A percentile compares a stretch with the other conserved stretches of the same genome.
phyloP scores from a whole-genome alignment of 805 yeast genomes.

The Cyberlindnera nakhonratchasimensis region DNA sequence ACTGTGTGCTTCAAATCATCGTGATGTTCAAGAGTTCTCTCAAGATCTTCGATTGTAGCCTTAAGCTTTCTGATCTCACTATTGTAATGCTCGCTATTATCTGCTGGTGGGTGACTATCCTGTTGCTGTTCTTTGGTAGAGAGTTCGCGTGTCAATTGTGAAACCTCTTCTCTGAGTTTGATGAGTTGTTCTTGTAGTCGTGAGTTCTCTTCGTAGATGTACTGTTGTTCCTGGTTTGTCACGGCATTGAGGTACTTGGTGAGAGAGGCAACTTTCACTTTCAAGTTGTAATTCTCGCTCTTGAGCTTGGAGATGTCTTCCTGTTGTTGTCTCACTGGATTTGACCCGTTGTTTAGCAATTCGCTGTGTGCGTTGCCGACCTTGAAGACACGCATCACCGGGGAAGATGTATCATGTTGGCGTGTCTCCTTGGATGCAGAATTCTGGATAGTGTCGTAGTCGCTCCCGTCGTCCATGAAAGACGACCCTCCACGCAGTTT shows the following conservation, averaged over 20 bases:
- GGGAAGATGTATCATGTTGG: constrained; percentile 17
- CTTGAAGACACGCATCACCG: constrained; percentile 16
- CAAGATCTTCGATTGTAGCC: constrained; percentile 3
- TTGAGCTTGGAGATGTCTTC: constrained; percentile 31
- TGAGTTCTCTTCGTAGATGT: constrained; percentile 37
- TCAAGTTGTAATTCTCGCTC: constrained; percentile 42
- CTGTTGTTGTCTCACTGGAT: constrained; percentile 32
- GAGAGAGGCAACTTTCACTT: constrained; percentile 40
- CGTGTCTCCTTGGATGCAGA: constrained; percentile 9
- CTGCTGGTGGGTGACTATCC: not conserved
- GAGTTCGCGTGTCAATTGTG: constrained; percentile 23
- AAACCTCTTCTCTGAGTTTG: constrained; percentile 22
- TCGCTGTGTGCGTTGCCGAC: constrained; percentile 13
- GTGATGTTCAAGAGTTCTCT: constrained; percentile 5
- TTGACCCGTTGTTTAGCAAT: constrained; percentile 26
- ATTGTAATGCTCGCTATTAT: constrained; percentile 6
- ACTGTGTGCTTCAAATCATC: constrained; percentile 12
- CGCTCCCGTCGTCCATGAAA: constrained; percentile 24
- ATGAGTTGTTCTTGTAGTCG: constrained; percentile 28
- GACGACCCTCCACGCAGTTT: constrained; percentile 28
- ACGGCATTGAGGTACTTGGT: constrained; percentile 36
- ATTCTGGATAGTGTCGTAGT: constrained; percentile 22
- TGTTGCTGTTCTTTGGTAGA: constrained; percentile 4
- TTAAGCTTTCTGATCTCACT: constrained; percentile 7
- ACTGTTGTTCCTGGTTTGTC: constrained; percentile 37